Base-by-base conservation (phyloP, 441 rosid genomes). In the Breynia disticha region DNA sequence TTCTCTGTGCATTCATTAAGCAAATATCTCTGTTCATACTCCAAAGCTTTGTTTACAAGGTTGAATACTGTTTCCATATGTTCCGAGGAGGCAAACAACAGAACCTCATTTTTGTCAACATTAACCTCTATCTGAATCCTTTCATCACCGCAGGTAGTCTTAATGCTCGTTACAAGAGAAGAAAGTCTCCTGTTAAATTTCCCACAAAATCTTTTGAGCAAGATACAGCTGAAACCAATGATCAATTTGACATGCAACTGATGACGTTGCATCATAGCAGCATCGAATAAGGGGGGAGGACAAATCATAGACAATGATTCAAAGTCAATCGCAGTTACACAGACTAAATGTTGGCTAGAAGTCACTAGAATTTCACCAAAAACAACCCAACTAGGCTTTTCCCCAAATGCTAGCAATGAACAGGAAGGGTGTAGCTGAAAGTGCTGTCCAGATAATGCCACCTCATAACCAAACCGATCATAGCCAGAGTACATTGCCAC, bases 331-430 rank as follows among this genome's bases (percentile, higher is more conserved):
- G 95, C 89, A 19, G 95, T 87, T 42, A 86, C 98, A 57, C 98
- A 91, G 56, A 88, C 91, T 74, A 93, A 71, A 73, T 81, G 86
- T 63, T 85, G 75, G 65, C 66, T 72, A 46, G 78, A 65, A 38
- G 53, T 21, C 20, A 87, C 79, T 44, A 88, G 67, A 15, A 93
- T 76, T 65, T 93, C 98, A 67, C 90, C 66, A 63, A 88, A 93
- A 64, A 93, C 90, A 55, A 93, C 95, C 95, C 97, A 93, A 54
- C 61, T 52, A 21, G 98, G 97, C 86, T 80, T 93, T 76, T 80
- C 76, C 56, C 72, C 67, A 67, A 81, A 93, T 50, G 76, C 67
- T 68, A 74, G 82, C 76, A 88, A 70, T 5, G 98, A 88, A 65
- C 97, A 82, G 15, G 95, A 78, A 50, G 95, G 97, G 70, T 93